phyloP scores from a whole-genome alignment of 78 protist genomes.

The Emiliania huxleyi region DNA sequence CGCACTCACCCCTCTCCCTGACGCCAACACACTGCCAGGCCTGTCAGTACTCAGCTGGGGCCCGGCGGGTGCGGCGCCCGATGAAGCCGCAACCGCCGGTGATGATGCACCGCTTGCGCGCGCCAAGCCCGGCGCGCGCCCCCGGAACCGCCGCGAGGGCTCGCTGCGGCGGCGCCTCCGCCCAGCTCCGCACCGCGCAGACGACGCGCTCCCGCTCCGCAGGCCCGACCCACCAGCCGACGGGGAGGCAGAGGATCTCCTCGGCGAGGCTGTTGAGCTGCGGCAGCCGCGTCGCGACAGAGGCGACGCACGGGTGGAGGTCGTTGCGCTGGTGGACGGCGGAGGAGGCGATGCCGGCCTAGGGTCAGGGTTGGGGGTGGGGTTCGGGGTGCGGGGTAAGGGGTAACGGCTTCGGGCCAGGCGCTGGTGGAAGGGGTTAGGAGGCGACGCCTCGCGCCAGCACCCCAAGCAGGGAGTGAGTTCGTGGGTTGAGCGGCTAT shows the following conservation, averaged over 20 bases:
- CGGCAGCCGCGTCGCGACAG: neutral
- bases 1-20: no score
- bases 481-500: no score
- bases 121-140: neutral
- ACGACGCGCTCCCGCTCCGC: neutral
- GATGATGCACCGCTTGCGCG: neutral
- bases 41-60: no score
- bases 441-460: no score
- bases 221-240: neutral
- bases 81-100: slow-evolving; percentile 1
- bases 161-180: neutral
- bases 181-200: neutral
- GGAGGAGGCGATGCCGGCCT: neutral
- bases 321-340: slow-evolving; percentile 12
- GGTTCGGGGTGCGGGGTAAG: no score
- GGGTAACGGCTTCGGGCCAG: no score
- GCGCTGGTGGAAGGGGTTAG: no score
- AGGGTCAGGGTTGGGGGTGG: no score
- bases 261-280: neutral
- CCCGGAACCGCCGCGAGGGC: neutral
- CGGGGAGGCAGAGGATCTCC: neutral
- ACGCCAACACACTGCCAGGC: no score
- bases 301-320: neutral
- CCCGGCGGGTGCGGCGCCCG: no score
- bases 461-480: no score